Evolutionary conservation across 176 grass and related monocot genomes (phyloP), one percentile per base, ranked within the genome.

Genomic region (Aegilops tauschii): DNA sequence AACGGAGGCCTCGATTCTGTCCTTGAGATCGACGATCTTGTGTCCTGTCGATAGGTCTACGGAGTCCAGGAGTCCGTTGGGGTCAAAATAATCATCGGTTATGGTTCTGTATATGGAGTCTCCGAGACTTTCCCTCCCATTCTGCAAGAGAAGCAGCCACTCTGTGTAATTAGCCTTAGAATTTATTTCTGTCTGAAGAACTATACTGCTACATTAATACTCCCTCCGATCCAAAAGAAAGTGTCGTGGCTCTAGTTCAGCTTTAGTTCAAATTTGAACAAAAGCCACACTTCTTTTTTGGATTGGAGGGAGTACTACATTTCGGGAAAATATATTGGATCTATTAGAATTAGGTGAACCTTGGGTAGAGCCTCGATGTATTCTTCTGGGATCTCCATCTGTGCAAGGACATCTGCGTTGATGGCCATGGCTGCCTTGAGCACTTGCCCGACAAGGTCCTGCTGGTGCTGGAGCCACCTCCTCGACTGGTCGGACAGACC

Each of bases 371-470:
- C 85, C 13, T 94, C 94, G 1, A 92, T 84, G 12, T 94, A 94
- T 61, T 82, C 92, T 50, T 92, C 94, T 8, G 94, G 94, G 76
- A 90, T 86, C 61, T 94, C 92, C 94, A 97, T 97, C 83, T 92
- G 83, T 10, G 73, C 54, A 50, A 97, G 86, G 39, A 89, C 82
- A 65, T 94, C 83, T 12, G 87, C 94, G 70, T 97, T 97, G 54
- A 97, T 97, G 29, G 92, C 85, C 94, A 97, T 97, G 73, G 76
- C 92, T 80, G 92, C 94, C 87, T 97, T 97, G 28, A 89, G 92
- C 65, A 94, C 94, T 56, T 97, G 94, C 79, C 89, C 92, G 2
- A 94, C 92, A 35, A 93, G 89, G 6, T 97, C 94, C 66, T 92
- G 94, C 69, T 92, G 92, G 82, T 92, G 85, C 62, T 90, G 92